Percentiles rank a stretch among this genome's conserved stretches.
phyloP scores from a whole-genome alignment of 2,329 filamentous ascomycete genomes.

The Sclerotinia spermophila region DNA sequence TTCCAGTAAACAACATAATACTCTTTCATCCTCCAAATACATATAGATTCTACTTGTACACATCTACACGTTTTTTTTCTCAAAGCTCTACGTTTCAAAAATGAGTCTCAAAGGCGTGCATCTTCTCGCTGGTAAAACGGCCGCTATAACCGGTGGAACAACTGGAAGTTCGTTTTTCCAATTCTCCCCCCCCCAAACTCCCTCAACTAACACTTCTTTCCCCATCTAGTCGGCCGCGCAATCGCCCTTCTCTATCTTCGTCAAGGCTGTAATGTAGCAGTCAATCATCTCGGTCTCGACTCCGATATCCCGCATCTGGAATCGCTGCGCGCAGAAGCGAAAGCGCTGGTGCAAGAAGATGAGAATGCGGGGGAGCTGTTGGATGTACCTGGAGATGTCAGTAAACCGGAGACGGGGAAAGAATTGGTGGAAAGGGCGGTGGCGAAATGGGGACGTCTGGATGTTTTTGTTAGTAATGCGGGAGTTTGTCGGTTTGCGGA shows the following conservation, averaged over 20 bases:
- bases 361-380: slow-evolving; percentile 53
- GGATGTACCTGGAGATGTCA: slow-evolving; percentile 73
- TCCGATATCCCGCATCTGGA: slow-evolving; percentile 50
- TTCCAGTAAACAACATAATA: not conserved
- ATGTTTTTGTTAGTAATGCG: slow-evolving; percentile 84
- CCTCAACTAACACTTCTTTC: not conserved
- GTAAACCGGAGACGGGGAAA: slow-evolving; percentile 66
- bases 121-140: slow-evolving; percentile 16
- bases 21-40: not conserved
- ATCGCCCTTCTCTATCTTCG: slow-evolving; percentile 75
- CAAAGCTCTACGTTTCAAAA: not conserved
- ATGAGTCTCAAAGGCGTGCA: slow-evolving; percentile 6
- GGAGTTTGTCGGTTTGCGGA: slow-evolving; percentile 86
- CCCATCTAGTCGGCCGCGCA: slow-evolving; percentile 66
- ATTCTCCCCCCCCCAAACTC: slow-evolving; percentile 55
- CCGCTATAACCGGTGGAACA: slow-evolving; percentile 19
- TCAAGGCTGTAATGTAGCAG: slow-evolving; percentile 73
- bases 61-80: not conserved
- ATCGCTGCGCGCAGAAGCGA: slow-evolving; percentile 51
- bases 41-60: not conserved
- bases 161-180: slow-evolving; percentile 14
- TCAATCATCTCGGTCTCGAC: slow-evolving; percentile 70
- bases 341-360: slow-evolving; percentile 44
- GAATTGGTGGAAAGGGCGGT: slow-evolving; percentile 66
- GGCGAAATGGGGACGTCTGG: slow-evolving; percentile 56